These are phyloP conservation scores for Xylaria sp. DNA, from an alignment of 2,329 filamentous ascomycete genomes.

Conservation along the genomic window DNA sequence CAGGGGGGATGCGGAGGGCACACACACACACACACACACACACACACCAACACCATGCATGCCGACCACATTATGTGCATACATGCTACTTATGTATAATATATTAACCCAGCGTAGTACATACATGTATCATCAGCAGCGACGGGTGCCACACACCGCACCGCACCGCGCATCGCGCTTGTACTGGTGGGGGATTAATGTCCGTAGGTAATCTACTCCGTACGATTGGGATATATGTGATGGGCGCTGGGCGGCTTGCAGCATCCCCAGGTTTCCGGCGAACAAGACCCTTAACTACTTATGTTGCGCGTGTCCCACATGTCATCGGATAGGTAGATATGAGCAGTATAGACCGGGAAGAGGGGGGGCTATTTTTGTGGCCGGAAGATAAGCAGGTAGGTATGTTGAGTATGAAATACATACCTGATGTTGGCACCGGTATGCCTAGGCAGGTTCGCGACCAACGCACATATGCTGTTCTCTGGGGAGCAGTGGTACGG, in stretches of 20 bases:
- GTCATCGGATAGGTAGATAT: not conserved
- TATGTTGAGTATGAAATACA: not conserved
- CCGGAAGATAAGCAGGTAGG: too few species aligned
- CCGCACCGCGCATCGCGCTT: not conserved
- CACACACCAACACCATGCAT: too few species aligned
- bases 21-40: too few species aligned
- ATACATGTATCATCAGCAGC: too few species aligned
- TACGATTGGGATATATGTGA: too few species aligned
- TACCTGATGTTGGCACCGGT: not conserved
- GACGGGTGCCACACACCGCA: not conserved
- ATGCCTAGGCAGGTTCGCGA: too few species aligned
- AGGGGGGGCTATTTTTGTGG: too few species aligned
- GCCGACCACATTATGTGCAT: too few species aligned
- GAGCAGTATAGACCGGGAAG: too few species aligned
- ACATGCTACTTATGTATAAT: too few species aligned
- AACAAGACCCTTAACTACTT: not conserved
- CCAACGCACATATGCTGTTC: too few species aligned
- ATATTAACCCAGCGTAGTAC: not conserved
- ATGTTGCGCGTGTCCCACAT: not conserved
- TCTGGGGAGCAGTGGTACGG: not conserved
- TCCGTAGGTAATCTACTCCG: not conserved
- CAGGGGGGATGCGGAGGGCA: not conserved
- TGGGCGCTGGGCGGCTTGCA: not conserved
- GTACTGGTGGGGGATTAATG: not conserved
- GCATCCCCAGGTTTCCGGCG: not conserved